A percentile compares a stretch with the other conserved stretches of the same genome.
Evolutionary conservation across 108 stramenopile genomes (phyloP).

Genomic region (Pseudonitzschia multiseries): DNA sequence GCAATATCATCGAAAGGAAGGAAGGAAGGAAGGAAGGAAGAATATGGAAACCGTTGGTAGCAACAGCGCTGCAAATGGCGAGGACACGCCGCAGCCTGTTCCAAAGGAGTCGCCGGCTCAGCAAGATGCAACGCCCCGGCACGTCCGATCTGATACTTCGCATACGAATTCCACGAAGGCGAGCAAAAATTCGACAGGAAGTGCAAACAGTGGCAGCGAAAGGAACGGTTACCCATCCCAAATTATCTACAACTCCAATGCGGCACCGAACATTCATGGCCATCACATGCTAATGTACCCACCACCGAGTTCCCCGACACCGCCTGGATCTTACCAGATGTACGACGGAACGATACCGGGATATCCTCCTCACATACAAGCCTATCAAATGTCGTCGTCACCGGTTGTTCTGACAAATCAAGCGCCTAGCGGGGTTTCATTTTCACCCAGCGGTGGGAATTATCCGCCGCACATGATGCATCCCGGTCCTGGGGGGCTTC

Average conservation of each 20-base stretch:
- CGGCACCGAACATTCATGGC: background rate
- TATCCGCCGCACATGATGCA: slow-evolving; percentile 10
- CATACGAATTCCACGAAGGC: slow-evolving; percentile 4
- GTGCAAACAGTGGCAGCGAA: background rate
- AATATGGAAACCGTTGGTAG: too few relatives aligned
- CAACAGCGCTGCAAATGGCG: background rate
- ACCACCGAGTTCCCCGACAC: background rate
- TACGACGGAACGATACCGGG: background rate
- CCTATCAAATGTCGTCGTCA: slow-evolving; percentile 15
- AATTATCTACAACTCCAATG: slow-evolving; percentile 1
- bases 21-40: too few relatives aligned
- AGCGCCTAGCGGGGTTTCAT: slow-evolving; percentile 1
- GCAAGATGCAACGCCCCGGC: background rate
- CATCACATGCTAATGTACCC: background rate
- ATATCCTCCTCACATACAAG: slow-evolving; percentile 3
- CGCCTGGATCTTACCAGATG: slow-evolving; percentile 1
- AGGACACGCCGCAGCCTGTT: background rate
- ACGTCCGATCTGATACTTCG: background rate
- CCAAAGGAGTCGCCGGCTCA: background rate
- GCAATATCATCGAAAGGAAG: too few relatives aligned
- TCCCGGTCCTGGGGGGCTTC: background rate
- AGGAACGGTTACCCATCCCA: slow-evolving; percentile 8
- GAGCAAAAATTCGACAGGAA: slow-evolving; percentile 11
- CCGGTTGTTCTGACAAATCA: background rate
- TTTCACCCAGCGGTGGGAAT: slow-evolving; percentile 10